Base-by-base conservation (phyloP, 495 filamentous ascomycete species). In the Patellaria atrata region DNA sequence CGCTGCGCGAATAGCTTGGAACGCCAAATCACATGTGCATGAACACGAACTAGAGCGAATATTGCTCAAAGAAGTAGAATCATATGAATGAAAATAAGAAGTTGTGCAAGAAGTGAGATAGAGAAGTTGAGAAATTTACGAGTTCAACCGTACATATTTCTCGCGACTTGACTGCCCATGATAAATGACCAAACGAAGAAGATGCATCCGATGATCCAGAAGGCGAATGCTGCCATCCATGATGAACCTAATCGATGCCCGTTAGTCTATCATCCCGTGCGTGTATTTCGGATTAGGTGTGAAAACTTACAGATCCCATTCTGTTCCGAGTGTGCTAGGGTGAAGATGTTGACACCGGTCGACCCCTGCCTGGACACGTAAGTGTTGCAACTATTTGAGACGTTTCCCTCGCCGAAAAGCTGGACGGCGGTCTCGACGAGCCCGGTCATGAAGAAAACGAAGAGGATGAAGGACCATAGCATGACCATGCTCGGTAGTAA, bases 111-210 rank as follows among this genome's bases (percentile, higher is more conserved):
- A 31, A 30, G 12, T 12, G 26, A 27, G 26, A 4, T 6, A 6
- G 2, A n/a, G n/a, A n/a, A n/a, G n/a, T 30, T 5, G n/a, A 30
- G 5, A 30, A n/a, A 30, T 30, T 5, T 30, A 14, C 29, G 31
- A 10, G 31, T n/a, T 34, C 30, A 67, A 40, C 64, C 57, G 43
- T 61, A 63, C 35, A 62, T 54, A 52, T 80, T 71, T 30, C 68
- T 65, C 60, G 82, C 77, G 10, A 97, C 89, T 56, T 93, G 82
- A 59, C 75, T 80, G 12, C 78, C 75, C 75, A 96, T 82, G 29
- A 96, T 61, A 54, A 94, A 84, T 64, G 96, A 87, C 86, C 85
- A 96, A 5, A 94, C 46, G 50, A 92, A 70, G 51, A 94, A 91
- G 17, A 96, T 69, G 7, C 64, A 71, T 30, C 81, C 87, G 4